Conservation (phyloP, 345 rosid species). For the Pistacia vera region DNA sequence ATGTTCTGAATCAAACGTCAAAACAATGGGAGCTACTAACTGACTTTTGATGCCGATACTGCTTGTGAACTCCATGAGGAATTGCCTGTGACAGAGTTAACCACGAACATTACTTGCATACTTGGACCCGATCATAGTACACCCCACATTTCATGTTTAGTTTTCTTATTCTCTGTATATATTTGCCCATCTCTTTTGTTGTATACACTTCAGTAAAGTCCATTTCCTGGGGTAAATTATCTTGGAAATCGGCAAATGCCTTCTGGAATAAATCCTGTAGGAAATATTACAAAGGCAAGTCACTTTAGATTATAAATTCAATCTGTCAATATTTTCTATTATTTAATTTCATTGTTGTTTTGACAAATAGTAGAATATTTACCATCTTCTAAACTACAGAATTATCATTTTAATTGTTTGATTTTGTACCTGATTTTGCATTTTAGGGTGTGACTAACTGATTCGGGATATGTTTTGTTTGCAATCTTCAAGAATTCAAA, state of each 20-base stretch:
- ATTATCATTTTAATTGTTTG: neutral
- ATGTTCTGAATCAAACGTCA: conserved; percentile 47
- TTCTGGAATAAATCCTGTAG: too few relatives aligned
- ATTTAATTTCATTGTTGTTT: too few relatives aligned
- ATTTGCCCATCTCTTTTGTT: neutral
- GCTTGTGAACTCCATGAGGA: conserved; percentile 37
- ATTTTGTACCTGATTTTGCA: neutral
- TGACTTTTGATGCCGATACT: conserved; percentile 48
- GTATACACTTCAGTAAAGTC: too few relatives aligned
- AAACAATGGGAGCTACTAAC: conserved; percentile 47
- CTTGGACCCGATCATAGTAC: conserved; percentile 33
- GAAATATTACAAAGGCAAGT: too few relatives aligned
- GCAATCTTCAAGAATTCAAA: conserved; percentile 42
- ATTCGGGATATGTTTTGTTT: neutral
- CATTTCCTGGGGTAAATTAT: too few relatives aligned
- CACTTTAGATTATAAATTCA: too few relatives aligned
- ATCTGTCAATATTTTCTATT: too few relatives aligned
- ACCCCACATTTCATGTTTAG: conserved; percentile 40
- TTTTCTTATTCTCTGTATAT: neutral
- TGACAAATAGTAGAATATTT: too few relatives aligned
- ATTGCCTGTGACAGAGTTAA: conserved; percentile 19
- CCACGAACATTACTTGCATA: conserved; percentile 33
- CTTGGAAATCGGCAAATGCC: too few relatives aligned
- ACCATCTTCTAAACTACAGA: too few relatives aligned
- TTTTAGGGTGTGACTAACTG: neutral